Evolutionary conservation across 352 stramenopile genomes (phyloP).

Genomic region (Phytophthora lateralis): DNA sequence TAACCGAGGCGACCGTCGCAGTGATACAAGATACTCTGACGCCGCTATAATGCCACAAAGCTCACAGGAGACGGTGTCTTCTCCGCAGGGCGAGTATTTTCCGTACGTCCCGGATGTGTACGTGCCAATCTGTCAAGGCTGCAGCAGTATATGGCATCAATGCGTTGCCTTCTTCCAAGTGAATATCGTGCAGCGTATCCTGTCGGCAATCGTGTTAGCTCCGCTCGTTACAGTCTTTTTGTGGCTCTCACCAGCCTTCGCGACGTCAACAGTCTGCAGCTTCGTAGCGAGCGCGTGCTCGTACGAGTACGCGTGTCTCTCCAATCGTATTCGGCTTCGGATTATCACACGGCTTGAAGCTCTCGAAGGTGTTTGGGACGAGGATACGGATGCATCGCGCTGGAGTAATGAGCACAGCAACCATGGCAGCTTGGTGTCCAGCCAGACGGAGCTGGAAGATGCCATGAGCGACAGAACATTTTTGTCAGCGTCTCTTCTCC

Average conservation of each 20-base stretch:
- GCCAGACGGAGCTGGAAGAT: conserved; percentile 9
- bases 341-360: conserved; percentile 42
- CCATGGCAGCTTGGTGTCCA: conserved; percentile 4
- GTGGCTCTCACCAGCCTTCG: conserved; percentile 64
- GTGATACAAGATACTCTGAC: conserved; percentile 3
- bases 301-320: conserved; percentile 76
- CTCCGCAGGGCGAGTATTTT: conserved; percentile 20
- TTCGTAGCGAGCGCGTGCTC: conserved; percentile 60
- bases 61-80: conserved; percentile 11
- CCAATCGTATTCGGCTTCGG: conserved; percentile 61
- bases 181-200: conserved; percentile 63
- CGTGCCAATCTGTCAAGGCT: neutral
- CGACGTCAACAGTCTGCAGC: conserved; percentile 63
- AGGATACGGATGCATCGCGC: conserved; percentile 3
- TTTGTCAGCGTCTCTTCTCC: neutral
- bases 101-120: neutral
- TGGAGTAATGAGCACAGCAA: conserved; percentile 5
- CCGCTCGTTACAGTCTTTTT: conserved; percentile 69
- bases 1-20: neutral
- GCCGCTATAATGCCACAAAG: conserved; percentile 6
- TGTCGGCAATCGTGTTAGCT: conserved; percentile 62
- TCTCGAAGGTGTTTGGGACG: conserved; percentile 33
- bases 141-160: neutral
- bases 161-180: conserved; percentile 24
- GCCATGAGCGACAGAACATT: conserved; percentile 3